Conservation (phyloP, 495 filamentous ascomycete genomes). For the Rhypophila decipiens region DNA sequence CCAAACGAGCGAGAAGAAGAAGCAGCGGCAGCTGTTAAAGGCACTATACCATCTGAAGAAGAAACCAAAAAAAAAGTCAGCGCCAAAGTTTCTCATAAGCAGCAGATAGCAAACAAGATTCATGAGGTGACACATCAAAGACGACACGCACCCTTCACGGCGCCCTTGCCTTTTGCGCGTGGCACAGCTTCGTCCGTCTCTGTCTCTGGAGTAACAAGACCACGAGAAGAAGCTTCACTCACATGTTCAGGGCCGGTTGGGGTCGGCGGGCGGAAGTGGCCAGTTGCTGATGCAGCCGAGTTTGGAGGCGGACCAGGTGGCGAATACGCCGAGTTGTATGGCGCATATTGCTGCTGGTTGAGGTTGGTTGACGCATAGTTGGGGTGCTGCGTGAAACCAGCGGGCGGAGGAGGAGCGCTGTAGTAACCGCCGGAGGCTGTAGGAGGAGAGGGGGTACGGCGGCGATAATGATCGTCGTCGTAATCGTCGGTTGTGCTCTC, state of each 20-base stretch:
- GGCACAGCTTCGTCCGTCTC: conserved; percentile 12
- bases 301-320: conserved; percentile 27
- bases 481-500: conserved; percentile 32
- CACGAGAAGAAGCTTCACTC: conserved; percentile 32
- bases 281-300: conserved; percentile 9
- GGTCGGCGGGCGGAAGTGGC: conserved; percentile 6
- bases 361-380: conserved; percentile 32
- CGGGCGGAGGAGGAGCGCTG: conserved; percentile 29
- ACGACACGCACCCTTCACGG: conserved; percentile 27
- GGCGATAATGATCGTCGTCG: conserved; percentile 28
- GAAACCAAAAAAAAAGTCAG: conserved; percentile 7
- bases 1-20: too few species aligned
- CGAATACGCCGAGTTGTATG: conserved; percentile 31
- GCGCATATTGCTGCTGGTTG: conserved; percentile 12
- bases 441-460: conserved; percentile 40
- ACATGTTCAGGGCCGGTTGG: conserved; percentile 29
- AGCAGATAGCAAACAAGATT: neutral
- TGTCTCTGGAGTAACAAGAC: conserved; percentile 18
- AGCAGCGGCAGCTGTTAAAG: neutral
- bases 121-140: conserved; percentile 1
- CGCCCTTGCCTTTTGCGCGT: conserved; percentile 7
- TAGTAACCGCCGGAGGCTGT: conserved; percentile 48
- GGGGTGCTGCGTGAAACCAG: conserved; percentile 35
- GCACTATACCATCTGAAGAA: conserved; percentile 36
- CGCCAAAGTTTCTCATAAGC: neutral